A percentile compares a stretch with the other conserved stretches of the same genome.
These are phyloP conservation scores for Sphagnum fallax DNA, from an alignment of 228 moss, liverwort and hornwort species.

Conservation along the genomic window DNA sequence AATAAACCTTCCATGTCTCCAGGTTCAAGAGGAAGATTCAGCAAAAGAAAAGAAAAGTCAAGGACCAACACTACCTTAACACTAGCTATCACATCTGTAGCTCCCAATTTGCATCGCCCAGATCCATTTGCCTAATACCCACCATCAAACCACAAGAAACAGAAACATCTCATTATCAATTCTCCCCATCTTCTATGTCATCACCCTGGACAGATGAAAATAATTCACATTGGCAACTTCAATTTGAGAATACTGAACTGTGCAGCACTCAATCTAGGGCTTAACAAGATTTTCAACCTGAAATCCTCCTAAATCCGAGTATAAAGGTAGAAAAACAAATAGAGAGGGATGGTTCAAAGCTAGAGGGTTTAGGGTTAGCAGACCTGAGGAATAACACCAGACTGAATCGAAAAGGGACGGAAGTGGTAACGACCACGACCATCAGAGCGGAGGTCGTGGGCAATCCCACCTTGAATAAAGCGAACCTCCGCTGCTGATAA, in stretches of 20 bases:
- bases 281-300: no score
- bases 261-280: no score
- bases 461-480: conserved; percentile 76
- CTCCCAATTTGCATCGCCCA: conserved; percentile 68
- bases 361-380: not conserved
- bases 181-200: no score
- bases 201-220: no score
- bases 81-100: conserved; percentile 85
- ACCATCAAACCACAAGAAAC: not conserved
- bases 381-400: conserved; percentile 83
- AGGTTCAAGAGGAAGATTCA: not conserved
- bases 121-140: conserved; percentile 78
- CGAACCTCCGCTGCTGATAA: conserved; percentile 77
- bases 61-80: conserved; percentile 45
- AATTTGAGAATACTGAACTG: no score
- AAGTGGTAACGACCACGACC: conserved; percentile 80
- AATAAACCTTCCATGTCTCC: not conserved
- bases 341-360: not conserved
- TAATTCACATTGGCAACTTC: no score
- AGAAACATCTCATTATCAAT: no score
- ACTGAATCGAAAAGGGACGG: conserved; percentile 60
- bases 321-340: not conserved
- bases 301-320: no score
- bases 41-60: no score
- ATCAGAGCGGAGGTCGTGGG: conserved; percentile 76